These are phyloP conservation scores for Lodderomyces jiufengensis DNA, from an alignment of 1,139 yeast genomes.

Conservation along the genomic window DNA sequence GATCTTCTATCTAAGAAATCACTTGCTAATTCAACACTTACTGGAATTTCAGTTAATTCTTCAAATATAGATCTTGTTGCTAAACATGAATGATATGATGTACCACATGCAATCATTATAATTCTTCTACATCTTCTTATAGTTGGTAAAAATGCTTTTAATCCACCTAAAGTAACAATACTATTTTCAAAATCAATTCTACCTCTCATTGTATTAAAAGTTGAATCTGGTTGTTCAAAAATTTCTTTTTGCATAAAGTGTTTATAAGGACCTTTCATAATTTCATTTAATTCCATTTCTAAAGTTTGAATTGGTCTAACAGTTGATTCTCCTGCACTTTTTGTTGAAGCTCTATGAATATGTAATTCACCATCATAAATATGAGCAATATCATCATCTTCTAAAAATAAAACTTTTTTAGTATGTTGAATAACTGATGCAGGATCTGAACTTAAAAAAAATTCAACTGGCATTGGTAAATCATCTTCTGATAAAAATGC, in stretches of 20 bases:
- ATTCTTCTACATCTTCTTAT: conserved; percentile 93
- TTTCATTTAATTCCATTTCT: conserved; percentile 95
- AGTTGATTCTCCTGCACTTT: conserved; percentile 85
- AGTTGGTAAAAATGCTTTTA: conserved; percentile 78
- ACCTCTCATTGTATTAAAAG: conserved; percentile 99
- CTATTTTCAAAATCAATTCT: conserved; percentile 88
- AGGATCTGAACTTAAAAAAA: conserved; percentile 95
- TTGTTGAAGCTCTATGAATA: conserved; percentile 86
- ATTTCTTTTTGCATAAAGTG: conserved; percentile 99
- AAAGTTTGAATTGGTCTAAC: conserved; percentile 94
- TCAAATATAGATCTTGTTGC: conserved; percentile 96
- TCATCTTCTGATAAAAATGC: conserved; percentile 92
- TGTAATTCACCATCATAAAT: conserved; percentile 97
- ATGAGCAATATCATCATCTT: conserved; percentile 98
- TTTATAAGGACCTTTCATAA: conserved; percentile 94
- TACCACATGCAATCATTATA: conserved; percentile 99
- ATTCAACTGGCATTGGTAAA: conserved; percentile 90
- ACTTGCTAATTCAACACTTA: conserved; percentile 92
- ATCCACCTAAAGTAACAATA: conserved; percentile 83
- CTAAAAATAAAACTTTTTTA: conserved; percentile 91
- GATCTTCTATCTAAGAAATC: conserved; percentile 94
- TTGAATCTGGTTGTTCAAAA: conserved; percentile 97
- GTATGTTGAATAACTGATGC: conserved; percentile 98
- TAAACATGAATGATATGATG: conserved; percentile 96
- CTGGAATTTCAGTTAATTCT: conserved; percentile 95